Evolutionary conservation across 345 rosid species (phyloP), one percentile per base, ranked within the genome.

Genomic region (Leavenworthia alabamica): DNA sequence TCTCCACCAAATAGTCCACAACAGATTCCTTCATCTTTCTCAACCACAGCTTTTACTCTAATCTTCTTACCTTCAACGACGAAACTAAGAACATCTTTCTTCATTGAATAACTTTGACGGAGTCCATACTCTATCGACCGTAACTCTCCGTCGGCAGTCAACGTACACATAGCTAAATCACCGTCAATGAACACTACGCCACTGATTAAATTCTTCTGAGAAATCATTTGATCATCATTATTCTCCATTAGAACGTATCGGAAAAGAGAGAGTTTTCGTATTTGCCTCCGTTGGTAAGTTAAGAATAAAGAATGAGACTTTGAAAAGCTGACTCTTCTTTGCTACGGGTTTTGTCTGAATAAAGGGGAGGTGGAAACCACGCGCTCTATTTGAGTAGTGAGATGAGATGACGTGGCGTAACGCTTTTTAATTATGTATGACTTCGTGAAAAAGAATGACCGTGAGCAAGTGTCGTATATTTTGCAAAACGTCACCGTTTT

Each of bases 61-160:
- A 93, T 72, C 58, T 24, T 24, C 8, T 64, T 41, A 20, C 86
- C 97, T 26, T 93, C 88, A 14, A 71, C 66, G 19, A 22, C 66
- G 60, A 89, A 81, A 4, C 94, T 90, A 6, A 93, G 78, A 28
- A 89, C 96, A 56, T 87, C 84, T 39, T 77, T 76, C 74, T 86
- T 91, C 74, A 89, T 0, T 50, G 35, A 86, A 73, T 42, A 15
- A 15, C 23, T 3, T 1, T 41, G 31, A 9, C 73, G 44, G 60
- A 61, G 80, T 15, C 49, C 74, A 23, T 23, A 43, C 31, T 68
- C 81, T 4, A 41, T 47, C 79, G 80, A 78, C 52, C 52, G 76
- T 50, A 83, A 72, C 53, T 41, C 69, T 8, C 96, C 97, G 56
- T 82, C 86, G 8, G 63, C 66, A 5, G 96, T 76, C 54, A 93